These are phyloP conservation scores for Colletotrichum somersetense DNA, from an alignment of 2,329 filamentous ascomycete genomes.

Conservation along the genomic window DNA sequence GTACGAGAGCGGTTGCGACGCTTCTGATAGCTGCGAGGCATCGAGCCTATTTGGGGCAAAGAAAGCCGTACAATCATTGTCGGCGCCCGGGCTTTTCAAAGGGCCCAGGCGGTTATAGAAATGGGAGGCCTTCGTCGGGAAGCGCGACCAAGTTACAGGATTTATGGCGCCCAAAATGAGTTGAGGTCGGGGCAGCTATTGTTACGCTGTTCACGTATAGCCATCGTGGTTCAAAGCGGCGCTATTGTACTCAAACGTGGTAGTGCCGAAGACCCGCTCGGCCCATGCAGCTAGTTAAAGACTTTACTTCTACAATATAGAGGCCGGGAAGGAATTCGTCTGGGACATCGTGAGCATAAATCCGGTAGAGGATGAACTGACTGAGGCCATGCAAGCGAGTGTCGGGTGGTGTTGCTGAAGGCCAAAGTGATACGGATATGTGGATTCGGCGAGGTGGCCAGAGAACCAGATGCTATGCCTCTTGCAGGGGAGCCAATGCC, in stretches of 20 bases:
- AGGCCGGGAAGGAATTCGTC: neutral
- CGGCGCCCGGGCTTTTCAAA: neutral
- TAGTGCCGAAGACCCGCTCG: neutral
- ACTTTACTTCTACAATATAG: no score
- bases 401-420: neutral
- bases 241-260: neutral
- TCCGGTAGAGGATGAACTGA: neutral
- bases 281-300: no score
- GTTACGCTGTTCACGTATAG: neutral
- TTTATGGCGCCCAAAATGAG: neutral
- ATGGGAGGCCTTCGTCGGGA: slow-evolving; percentile 15
- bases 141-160: slow-evolving; percentile 6
- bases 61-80: neutral
- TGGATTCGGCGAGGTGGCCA: no score
- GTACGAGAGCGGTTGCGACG: slow-evolving; percentile 22
- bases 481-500: neutral
- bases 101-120: slow-evolving; percentile 27
- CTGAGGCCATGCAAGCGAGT: neutral
- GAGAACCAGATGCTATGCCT: neutral
- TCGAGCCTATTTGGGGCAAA: slow-evolving; percentile 10
- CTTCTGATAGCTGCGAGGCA: slow-evolving; percentile 41
- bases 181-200: slow-evolving; percentile 1
- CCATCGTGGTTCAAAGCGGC: neutral
- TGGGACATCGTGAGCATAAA: neutral
- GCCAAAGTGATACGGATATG: no score